Conservation (phyloP, 208 protist genomes). For the Trypanosoma conorhini region DNA sequence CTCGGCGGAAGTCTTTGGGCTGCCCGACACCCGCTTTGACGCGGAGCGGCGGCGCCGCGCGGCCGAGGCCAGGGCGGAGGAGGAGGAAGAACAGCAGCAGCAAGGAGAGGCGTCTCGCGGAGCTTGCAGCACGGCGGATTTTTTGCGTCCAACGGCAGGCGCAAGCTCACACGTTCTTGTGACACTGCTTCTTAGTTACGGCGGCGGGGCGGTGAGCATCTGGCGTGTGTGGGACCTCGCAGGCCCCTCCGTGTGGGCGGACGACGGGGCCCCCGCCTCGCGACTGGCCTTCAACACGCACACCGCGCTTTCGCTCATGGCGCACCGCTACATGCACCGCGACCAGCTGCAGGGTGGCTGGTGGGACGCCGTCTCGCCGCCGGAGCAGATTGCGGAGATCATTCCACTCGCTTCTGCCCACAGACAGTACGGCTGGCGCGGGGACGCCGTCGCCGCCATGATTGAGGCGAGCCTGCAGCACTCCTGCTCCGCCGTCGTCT, state of each 20-base stretch:
- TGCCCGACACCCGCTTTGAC: slow-evolving; percentile 1
- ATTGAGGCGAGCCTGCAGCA: slow-evolving; percentile 26
- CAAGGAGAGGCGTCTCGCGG: slow-evolving; percentile 7
- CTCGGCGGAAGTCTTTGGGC: background rate
- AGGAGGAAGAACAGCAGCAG: background rate
- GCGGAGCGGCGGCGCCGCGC: slow-evolving; percentile 11
- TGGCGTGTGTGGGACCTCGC: slow-evolving; percentile 31
- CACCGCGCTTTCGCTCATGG: slow-evolving; percentile 17
- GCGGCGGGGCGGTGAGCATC: slow-evolving; percentile 6
- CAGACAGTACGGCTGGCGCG: background rate
- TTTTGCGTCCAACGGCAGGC: slow-evolving; percentile 17
- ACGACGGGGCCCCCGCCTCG: slow-evolving; percentile 12
- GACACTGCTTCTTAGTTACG: slow-evolving; percentile 21
- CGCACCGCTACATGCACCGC: slow-evolving; percentile 18
- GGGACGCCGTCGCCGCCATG: slow-evolving; percentile 16
- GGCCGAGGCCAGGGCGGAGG: background rate
- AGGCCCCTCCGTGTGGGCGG: slow-evolving; percentile 10
- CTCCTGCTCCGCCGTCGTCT: slow-evolving; percentile 30
- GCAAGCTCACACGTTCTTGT: slow-evolving; percentile 23
- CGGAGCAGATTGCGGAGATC: slow-evolving; percentile 23
- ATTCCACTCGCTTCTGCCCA: slow-evolving; percentile 16
- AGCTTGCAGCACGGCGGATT: background rate
- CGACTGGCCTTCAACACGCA: slow-evolving; percentile 19
- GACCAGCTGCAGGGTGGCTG: slow-evolving; percentile 22
- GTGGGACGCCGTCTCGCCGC: slow-evolving; percentile 10